Evolutionary conservation across 1,139 yeast species (phyloP).

Genomic region (Suhomyces coccinellae): DNA sequence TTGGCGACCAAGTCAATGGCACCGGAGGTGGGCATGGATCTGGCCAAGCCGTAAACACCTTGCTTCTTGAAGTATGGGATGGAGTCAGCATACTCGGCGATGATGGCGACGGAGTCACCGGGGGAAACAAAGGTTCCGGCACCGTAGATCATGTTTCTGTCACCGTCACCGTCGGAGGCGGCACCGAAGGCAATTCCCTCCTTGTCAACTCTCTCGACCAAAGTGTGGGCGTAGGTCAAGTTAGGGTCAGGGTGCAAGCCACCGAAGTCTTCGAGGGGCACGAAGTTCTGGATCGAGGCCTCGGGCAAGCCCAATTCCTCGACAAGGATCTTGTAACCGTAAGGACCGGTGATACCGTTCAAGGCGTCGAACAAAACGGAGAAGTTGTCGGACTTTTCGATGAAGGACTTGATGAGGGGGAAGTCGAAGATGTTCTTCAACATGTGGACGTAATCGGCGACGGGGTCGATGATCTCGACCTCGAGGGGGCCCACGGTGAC

Average conservation of each 20-base stretch:
- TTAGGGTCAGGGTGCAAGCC: constrained; percentile 99
- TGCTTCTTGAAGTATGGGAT: constrained; percentile 88
- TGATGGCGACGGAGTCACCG: constrained; percentile 97
- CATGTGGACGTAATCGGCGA: constrained; percentile 73
- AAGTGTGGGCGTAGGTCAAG: constrained; percentile 86
- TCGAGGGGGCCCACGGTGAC: constrained; percentile 46
- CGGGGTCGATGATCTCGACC: constrained; percentile 82
- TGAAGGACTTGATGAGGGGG: constrained; percentile 71
- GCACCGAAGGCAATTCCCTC: constrained; percentile 92
- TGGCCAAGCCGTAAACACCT: constrained; percentile 92
- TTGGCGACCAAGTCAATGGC: constrained; percentile 93
- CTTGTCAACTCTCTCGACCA: constrained; percentile 80
- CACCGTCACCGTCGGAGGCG: constrained; percentile 99
- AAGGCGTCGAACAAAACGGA: constrained; percentile 83
- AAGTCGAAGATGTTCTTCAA: constrained; percentile 89
- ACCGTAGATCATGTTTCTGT: constrained; percentile 97
- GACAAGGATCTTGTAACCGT: constrained; percentile 80
- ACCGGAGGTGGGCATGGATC: constrained; percentile 97
- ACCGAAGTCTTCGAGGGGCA: constrained; percentile 88
- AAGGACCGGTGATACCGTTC: constrained; percentile 97
- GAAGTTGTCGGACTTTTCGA: constrained; percentile 52
- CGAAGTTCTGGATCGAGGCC: constrained; percentile 71
- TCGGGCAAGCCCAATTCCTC: constrained; percentile 80
- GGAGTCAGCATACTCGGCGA: constrained; percentile 85
- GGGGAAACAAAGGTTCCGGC: constrained; percentile 95